A percentile compares a stretch with the other conserved stretches of the same genome.
These are phyloP conservation scores for Excoecaria agallocha DNA, from an alignment of 345 rosid species.

Conservation along the genomic window DNA sequence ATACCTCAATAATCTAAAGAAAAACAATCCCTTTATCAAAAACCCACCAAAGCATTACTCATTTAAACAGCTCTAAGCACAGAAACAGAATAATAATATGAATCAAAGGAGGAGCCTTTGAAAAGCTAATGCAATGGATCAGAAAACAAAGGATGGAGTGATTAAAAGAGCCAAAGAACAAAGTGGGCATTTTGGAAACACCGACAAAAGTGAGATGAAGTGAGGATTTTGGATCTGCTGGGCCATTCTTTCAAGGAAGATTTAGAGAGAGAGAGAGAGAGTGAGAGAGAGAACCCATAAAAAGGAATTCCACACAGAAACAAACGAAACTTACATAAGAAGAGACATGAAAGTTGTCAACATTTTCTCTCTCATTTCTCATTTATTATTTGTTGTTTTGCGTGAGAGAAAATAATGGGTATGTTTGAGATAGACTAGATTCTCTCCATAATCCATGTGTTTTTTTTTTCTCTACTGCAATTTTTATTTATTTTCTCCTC, in stretches of 20 bases:
- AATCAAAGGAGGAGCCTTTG: neutral
- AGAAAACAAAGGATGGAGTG: slow-evolving; percentile 9
- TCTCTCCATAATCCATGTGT: slow-evolving; percentile 15
- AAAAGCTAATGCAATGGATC: slow-evolving; percentile 12
- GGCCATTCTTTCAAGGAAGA: slow-evolving; percentile 40
- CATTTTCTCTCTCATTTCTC: slow-evolving; percentile 15
- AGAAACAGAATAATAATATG: slow-evolving; percentile 6
- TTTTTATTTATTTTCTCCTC: too few relatives aligned
- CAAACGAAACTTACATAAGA: slow-evolving; percentile 34
- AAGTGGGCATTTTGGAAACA: slow-evolving; percentile 27
- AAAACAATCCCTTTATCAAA: slow-evolving; percentile 1
- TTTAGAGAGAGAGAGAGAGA: slow-evolving; percentile 24
- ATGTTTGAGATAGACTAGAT: slow-evolving; percentile 15
- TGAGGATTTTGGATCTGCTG: slow-evolving; percentile 49
- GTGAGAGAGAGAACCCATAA: slow-evolving; percentile 9
- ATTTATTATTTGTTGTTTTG: neutral
- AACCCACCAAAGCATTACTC: slow-evolving; percentile 8
- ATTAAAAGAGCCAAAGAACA: slow-evolving; percentile 21
- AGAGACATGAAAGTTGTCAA: slow-evolving; percentile 38
- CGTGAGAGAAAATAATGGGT: slow-evolving; percentile 1
- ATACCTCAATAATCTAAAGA: slow-evolving; percentile 14
- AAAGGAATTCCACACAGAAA: slow-evolving; percentile 19
- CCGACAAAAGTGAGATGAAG: slow-evolving; percentile 28
- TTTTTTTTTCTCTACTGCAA: neutral
- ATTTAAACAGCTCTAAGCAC: slow-evolving; percentile 8